Percentiles rank a stretch among this genome's conserved stretches.
These are phyloP conservation scores for Rubia tinctorum DNA, from an alignment of 305 asterid genomes.

Conservation along the genomic window DNA sequence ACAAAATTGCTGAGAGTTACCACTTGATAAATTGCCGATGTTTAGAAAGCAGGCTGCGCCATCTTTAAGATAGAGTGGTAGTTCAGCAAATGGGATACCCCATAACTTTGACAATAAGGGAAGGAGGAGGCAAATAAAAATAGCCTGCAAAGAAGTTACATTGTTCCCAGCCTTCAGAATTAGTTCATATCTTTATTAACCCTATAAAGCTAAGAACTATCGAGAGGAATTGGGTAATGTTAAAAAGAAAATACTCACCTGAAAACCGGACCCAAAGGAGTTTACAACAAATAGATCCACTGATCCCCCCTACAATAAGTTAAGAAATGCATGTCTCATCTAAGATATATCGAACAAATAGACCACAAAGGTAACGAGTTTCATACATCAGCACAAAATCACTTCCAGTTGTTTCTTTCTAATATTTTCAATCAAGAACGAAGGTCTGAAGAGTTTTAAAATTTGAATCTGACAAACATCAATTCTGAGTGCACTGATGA, in stretches of 20 bases:
- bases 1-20: constrained; percentile 43
- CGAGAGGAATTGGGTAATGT: not conserved
- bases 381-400: not conserved
- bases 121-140: constrained; percentile 84
- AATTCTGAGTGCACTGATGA: not conserved
- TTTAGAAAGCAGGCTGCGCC: constrained; percentile 98
- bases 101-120: constrained; percentile 91
- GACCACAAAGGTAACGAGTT: not conserved
- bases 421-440: not conserved
- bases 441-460: not conserved
- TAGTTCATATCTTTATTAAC: not conserved
- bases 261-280: constrained; percentile 93
- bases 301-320: constrained; percentile 59
- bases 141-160: constrained; percentile 48
- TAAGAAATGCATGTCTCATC: not conserved
- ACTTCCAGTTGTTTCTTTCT: not conserved
- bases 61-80: constrained; percentile 75
- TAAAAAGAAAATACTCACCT: constrained; percentile 36
- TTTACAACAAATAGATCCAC: constrained; percentile 91
- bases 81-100: constrained; percentile 87
- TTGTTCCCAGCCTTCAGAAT: constrained; percentile 27
- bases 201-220: not conserved
- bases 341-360: not conserved
- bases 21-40: constrained; percentile 56
- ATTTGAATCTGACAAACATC: not conserved